Conservation (phyloP, 139 green algal species). For the Eudorina sp. region DNA sequence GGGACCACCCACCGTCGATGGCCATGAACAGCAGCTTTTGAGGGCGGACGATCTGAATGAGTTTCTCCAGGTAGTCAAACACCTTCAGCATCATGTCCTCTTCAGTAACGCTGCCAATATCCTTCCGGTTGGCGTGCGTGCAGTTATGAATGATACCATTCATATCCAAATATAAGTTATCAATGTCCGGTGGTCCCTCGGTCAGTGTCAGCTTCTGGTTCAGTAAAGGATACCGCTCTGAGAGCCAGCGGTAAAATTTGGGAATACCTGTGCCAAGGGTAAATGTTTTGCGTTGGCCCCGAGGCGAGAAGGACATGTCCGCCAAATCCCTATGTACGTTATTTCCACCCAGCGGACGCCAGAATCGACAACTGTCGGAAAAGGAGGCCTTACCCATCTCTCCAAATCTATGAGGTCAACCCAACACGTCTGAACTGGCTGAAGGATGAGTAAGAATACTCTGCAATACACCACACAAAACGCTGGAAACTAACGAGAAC, state of each 20-base stretch:
- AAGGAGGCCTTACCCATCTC: too few species aligned
- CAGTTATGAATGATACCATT: slow-evolving; percentile 98
- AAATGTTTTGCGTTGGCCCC: too few species aligned
- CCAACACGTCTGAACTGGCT: too few species aligned
- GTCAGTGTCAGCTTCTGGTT: slow-evolving; percentile 86
- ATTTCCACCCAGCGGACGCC: too few species aligned
- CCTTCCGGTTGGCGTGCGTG: slow-evolving; percentile 89
- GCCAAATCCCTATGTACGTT: too few species aligned
- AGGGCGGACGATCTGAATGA: slow-evolving; percentile 92
- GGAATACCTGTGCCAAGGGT: slow-evolving; percentile 89
- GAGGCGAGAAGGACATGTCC: too few species aligned
- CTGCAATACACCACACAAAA: too few species aligned
- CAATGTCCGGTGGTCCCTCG: slow-evolving; percentile 77
- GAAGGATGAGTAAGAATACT: too few species aligned
- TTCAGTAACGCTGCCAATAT: slow-evolving; percentile 81
- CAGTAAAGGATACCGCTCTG: slow-evolving; percentile 93
- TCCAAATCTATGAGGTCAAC: too few species aligned
- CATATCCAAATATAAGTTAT: slow-evolving; percentile 97
- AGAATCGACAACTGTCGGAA: too few species aligned
- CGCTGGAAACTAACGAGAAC: too few species aligned
- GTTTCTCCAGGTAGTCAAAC: slow-evolving; percentile 93
- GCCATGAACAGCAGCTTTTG: slow-evolving; percentile 94
- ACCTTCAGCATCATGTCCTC: slow-evolving; percentile 93
- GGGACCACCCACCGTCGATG: slow-evolving; percentile 85
- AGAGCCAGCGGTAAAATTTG: slow-evolving; percentile 97